phyloP scores from a whole-genome alignment of 2,329 filamentous ascomycete genomes.

The Diaporthe citri region DNA sequence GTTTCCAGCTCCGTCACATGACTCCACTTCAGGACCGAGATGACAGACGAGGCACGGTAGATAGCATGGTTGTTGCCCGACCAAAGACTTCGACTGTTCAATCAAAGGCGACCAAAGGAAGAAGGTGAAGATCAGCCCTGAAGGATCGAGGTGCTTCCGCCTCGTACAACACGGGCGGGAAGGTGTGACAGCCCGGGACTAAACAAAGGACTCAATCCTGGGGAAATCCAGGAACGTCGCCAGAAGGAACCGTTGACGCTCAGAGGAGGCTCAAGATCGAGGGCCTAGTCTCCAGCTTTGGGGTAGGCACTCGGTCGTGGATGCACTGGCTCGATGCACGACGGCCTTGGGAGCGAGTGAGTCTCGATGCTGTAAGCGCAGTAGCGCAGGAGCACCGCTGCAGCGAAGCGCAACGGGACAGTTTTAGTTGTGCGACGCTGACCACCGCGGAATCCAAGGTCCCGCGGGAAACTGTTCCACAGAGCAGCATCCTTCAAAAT shows the following conservation, averaged over 20 bases:
- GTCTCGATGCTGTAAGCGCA: background rate
- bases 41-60: background rate
- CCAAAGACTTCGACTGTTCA: background rate
- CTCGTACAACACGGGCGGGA: conserved; percentile 14
- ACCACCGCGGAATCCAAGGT: background rate
- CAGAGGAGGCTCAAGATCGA: conserved; percentile 21
- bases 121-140: background rate
- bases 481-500: background rate
- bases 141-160: conserved; percentile 13
- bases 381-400: conserved; percentile 9
- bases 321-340: conserved; percentile 1
- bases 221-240: conserved; percentile 27
- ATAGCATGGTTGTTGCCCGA: background rate
- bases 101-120: background rate
- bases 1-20: background rate
- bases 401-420: conserved; percentile 15
- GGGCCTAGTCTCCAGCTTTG: background rate
- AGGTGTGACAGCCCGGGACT: background rate
- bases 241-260: conserved; percentile 11
- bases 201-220: conserved; percentile 4
- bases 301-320: background rate
- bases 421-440: conserved; percentile 14
- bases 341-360: background rate
- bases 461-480: conserved; percentile 9
- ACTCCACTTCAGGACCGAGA: background rate